Base-by-base conservation (phyloP, 2,329 filamentous ascomycete genomes). In the Monosporascus sp. region DNA sequence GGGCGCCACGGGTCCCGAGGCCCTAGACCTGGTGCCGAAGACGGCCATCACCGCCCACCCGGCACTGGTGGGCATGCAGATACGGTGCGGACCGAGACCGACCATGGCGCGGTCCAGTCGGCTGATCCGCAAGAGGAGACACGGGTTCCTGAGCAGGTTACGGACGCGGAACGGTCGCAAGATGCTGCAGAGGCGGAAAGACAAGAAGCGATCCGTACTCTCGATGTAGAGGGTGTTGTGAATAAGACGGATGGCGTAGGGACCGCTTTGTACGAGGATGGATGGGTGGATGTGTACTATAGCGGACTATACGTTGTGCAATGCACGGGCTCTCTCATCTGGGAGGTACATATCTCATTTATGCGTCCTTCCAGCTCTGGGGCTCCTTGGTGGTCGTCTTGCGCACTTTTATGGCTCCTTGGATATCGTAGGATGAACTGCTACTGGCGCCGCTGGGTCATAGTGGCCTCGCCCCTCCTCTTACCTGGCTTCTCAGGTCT, bases 51-150 rank as follows among this genome's bases (percentile, higher is more conserved):
- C 79, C 14, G 64, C 76, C 27, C 75, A 82, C 65, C 81, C 81
- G 31, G 76, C 77, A 8, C 68, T 83, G n/a, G 67, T 64, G 5
- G 74, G 69, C 47, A 58, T 63, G 55, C 80, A 83, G 69, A 70
- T 83, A 58, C 78, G 81, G 52, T 84, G 77, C 70, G 81, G 79
- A 1, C 81, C 81, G 47, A 76, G 81, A 54, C 75, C 81, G 63
- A 84, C 79, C 35, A 78, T 83, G 78, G 75, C 78, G 52, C 69
- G 74, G 48, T 69, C 75, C 52, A 81, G 77, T 51, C 74, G 81
- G 37, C 70, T 84, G 51, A 66, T 83, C 15, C 79, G 83, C 68
- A 84, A 84, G 74, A 74, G 81, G 24, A 74, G 81, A 58, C 76
- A 79, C 58, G 82, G 82, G 1, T 85, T 83, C 60, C 66, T 85